phyloP scores from a whole-genome alignment of 202 grass and related monocot genomes.

The Dendrocalamus latiflorus region DNA sequence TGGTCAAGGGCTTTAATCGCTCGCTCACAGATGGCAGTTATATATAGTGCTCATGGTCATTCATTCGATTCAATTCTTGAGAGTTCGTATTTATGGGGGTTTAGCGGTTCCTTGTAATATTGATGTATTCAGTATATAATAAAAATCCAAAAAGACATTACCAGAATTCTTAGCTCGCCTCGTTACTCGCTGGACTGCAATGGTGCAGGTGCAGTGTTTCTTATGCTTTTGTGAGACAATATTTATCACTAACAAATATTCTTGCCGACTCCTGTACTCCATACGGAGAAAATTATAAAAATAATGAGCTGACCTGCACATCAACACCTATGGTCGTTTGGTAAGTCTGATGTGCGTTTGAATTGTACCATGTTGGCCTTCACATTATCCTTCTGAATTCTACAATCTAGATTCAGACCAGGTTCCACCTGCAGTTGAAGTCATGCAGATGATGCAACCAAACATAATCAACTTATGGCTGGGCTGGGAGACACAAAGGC shows the following conservation, averaged over 20 bases:
- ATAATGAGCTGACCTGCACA: no score
- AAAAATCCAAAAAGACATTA: background rate
- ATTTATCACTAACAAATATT: no score
- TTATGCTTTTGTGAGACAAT: no score
- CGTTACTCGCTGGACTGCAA: no score
- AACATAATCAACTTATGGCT: no score
- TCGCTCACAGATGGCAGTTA: conserved; percentile 18
- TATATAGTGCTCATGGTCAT: conserved; percentile 30
- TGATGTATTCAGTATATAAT: conserved; percentile 13
- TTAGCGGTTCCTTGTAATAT: conserved; percentile 30
- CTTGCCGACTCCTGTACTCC: no score
- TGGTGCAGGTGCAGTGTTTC: no score
- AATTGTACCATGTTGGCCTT: background rate
- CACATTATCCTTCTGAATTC: background rate
- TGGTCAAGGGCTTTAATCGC: conserved; percentile 2
- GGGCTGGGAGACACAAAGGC: no score
- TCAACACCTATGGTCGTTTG: no score
- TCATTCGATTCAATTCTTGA: conserved; percentile 39
- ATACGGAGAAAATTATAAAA: no score
- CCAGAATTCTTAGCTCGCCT: background rate
- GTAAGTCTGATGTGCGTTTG: no score
- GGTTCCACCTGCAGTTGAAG: background rate
- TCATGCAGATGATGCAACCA: no score
- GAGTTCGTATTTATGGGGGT: conserved; percentile 10
- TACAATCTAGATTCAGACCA: background rate